Evolutionary conservation across 108 stramenopile species (phyloP), one percentile per base, ranked within the genome.

Genomic region (Fragilariopsis cylindrus): DNA sequence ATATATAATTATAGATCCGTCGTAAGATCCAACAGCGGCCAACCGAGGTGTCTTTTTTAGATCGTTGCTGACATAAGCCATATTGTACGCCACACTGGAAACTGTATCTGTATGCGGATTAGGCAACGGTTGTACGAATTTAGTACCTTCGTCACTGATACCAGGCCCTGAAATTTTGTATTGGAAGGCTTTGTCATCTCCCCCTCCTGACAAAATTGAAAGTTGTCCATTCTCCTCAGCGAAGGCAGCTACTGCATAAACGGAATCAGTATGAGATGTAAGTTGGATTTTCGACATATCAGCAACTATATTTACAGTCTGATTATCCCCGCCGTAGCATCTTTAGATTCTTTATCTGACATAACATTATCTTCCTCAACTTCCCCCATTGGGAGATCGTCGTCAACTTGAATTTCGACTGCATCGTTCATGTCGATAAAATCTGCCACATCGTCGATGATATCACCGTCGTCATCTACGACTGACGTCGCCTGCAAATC

Each of bases 121-220:
- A 12, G 73, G 40, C 55, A 93, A 69, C n/a, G 65, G 75, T 3
- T 69, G 67, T 0, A 84, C 77, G 40, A 57, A 21, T 4, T 75
- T 73, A 4, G 46, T 57, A 47, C 60, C 74, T 6, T 30, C 60
- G 30, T 42, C 60, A 21, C 43, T 40, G 7, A 47, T 56, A 46
- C 48, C 15, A 40, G 64, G 21, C 21, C 21, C 21, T 4, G 60
- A 21, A 1, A 89, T 44, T 13, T 70, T 55, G 75, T 96, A 95
- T 21, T 96, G 63, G 69, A 88, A 98, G 11, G 93, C 96, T 64
- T 81, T 88, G 85, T 98, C 98, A 69, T 98, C 98, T 5, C 96
- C 98, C 1, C 94, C 97, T 48, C 98, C 98, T 18, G 86, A 88
- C 45, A 92, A 66, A 50, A 96, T 78, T 19, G 75, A 77, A 8